Evolutionary conservation across 352 stramenopile genomes (phyloP), one percentile per base, ranked within the genome.

Genomic region (Paralagenidium karlingii): DNA sequence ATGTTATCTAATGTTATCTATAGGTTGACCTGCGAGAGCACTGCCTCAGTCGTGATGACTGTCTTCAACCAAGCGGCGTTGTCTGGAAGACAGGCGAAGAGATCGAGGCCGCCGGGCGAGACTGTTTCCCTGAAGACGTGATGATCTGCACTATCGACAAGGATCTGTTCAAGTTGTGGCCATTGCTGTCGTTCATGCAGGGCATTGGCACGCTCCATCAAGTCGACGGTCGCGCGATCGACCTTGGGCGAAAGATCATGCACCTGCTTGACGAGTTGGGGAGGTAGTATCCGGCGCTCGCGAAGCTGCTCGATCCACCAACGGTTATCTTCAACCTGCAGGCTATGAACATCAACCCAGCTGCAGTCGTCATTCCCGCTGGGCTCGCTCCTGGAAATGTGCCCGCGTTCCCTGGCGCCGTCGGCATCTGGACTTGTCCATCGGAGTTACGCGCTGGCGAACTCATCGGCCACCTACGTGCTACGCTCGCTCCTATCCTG

Each of bases 1-100:
- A 39, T 49, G 31, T 47, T 38, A 21, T 50, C 27, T 31, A 51
- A 55, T 19, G 40, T 24, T 43, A 34, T 53, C 40, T 51, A 18
- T 51, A 56, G 48, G 42, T 57, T 18, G 43, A 57, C 43, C 32
- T 37, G 21, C 29, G 28, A 26, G 43, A 57, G 43, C 49, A 57
- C 49, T 53, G 49, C 43, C 49, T 57, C 43, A 52, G 49, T 52
- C 49, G 49, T 49, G 49, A 57, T 49, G 49, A 57, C 44, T 57
- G 49, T 45, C 49, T 53, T 38, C 49, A 57, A 45, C 43, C 43
- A 42, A 57, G 34, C 38, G 39, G 44, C n/a, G 39, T 57, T 40
- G 49, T 57, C 24, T 57, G 49, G 49, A 57, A 51, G 44, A 57
- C 49, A 12, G 44, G 43, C 29, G 49, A 57, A 43, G 49, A 57